Percentiles rank a stretch among this genome's conserved stretches.
Conservation (phyloP, 179 eudicot genomes). For the Patellifolia procumbens region DNA sequence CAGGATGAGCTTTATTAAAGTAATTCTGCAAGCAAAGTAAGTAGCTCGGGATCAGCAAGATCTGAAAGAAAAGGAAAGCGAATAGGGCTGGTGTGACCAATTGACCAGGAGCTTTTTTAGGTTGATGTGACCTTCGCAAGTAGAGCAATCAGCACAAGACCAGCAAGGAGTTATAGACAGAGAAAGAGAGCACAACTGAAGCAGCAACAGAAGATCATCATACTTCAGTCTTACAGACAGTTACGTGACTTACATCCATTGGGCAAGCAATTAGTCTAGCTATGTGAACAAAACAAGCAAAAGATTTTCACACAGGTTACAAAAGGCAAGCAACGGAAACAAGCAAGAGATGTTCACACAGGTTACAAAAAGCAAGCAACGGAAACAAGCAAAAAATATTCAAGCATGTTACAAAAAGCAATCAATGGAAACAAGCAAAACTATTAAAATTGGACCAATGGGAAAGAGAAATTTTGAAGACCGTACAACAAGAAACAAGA, state of each 20-base stretch:
- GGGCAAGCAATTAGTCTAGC: not conserved
- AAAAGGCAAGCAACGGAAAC: not conserved
- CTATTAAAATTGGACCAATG: not conserved
- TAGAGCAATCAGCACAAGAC: not conserved
- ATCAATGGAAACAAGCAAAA: conserved; percentile 1
- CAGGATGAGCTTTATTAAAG: not conserved
- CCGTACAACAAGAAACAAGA: conserved; percentile 1
- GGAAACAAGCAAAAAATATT: not conserved
- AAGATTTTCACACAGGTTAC: not conserved
- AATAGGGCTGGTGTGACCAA: not conserved
- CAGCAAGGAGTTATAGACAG: not conserved
- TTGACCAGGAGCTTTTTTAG: not conserved
- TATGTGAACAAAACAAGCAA: not conserved
- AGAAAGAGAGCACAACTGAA: not conserved
- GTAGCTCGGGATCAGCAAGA: not conserved
- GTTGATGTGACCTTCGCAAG: not conserved
- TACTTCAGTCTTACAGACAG: not conserved
- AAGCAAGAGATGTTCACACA: not conserved
- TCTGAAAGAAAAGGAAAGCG: not conserved
- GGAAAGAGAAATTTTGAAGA: not conserved
- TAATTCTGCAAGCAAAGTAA: not conserved
- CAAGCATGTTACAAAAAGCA: too few relatives aligned
- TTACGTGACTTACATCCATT: not conserved
- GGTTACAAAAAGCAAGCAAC: too few relatives aligned
- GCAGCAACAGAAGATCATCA: not conserved